Evolutionary conservation across 2,329 filamentous ascomycete species (phyloP).

Genomic region (Grosmannia serpens): DNA sequence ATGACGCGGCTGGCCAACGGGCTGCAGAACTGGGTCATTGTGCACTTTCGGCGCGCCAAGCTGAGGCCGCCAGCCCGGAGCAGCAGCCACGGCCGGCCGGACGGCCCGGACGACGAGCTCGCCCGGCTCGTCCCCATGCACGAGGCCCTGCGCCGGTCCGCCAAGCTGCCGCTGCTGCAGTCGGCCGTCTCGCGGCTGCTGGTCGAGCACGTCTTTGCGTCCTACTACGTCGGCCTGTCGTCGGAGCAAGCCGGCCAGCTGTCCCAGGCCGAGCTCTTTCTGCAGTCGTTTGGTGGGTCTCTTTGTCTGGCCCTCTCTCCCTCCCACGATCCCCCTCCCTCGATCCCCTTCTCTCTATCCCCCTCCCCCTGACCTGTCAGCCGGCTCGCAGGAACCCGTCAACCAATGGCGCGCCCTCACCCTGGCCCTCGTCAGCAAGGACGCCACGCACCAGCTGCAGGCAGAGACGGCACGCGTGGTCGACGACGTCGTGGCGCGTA

Average conservation of each 20-base stretch:
- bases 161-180: conserved; percentile 52
- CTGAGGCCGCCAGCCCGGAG: conserved; percentile 26
- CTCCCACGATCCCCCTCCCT: background rate
- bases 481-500: conserved; percentile 30
- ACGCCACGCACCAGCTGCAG: conserved; percentile 33
- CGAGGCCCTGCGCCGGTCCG: conserved; percentile 37
- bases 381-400: conserved; percentile 23
- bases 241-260: conserved; percentile 40
- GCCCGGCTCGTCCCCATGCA: conserved; percentile 45
- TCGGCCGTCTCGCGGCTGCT: conserved; percentile 48
- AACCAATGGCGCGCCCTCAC: conserved; percentile 60
- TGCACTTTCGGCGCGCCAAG: conserved; percentile 53
- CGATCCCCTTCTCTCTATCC: background rate
- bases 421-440: conserved; percentile 45
- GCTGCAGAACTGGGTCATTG: conserved; percentile 64
- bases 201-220: conserved; percentile 48
- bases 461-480: conserved; percentile 30
- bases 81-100: background rate
- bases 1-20: conserved; percentile 53
- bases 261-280: conserved; percentile 33
- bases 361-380: background rate
- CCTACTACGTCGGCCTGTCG: conserved; percentile 53
- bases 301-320: too few relatives aligned
- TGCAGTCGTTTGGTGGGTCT: conserved; percentile 29
- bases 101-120: conserved; percentile 22